phyloP scores from a whole-genome alignment of 2,329 filamentous ascomycete genomes.

The Neobulgaria alba region DNA sequence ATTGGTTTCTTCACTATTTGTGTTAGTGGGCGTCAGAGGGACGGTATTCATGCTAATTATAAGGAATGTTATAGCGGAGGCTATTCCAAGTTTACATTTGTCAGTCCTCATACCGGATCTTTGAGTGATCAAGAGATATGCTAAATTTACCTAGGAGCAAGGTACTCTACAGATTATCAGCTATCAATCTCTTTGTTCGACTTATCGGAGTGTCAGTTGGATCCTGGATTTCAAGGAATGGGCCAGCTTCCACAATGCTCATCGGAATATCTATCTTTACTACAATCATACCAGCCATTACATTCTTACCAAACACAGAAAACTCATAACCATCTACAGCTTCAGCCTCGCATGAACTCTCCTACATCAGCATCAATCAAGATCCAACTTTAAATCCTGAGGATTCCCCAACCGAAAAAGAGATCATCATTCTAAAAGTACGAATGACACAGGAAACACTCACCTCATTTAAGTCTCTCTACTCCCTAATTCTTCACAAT shows the following conservation, averaged over 20 bases:
- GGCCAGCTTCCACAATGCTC: neutral
- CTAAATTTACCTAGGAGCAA: neutral
- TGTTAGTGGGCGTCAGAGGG: neutral
- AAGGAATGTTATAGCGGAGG: constrained; percentile 1
- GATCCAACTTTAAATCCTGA: neutral
- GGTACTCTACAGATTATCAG: constrained; percentile 1
- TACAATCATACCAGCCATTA: neutral
- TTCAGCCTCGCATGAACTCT: neutral
- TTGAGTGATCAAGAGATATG: neutral
- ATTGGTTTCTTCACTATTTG: neutral
- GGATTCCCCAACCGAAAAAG: neutral
- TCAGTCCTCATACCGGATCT: neutral
- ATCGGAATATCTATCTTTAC: neutral
- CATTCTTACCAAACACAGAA: neutral
- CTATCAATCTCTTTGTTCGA: constrained; percentile 1
- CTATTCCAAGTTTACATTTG: constrained; percentile 1
- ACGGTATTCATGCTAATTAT: neutral
- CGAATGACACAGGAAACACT: neutral
- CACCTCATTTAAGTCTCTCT: neutral
- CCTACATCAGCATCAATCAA: neutral
- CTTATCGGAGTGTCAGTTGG: neutral
- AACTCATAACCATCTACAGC: neutral
- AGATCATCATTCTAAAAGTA: neutral
- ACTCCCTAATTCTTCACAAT: neutral
- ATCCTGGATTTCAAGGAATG: constrained; percentile 1